A percentile compares a stretch with the other conserved stretches of the same genome.
These are phyloP conservation scores for Volvariella volvacea DNA, from an alignment of 1,284 basidiomycete genomes.

Conservation along the genomic window DNA sequence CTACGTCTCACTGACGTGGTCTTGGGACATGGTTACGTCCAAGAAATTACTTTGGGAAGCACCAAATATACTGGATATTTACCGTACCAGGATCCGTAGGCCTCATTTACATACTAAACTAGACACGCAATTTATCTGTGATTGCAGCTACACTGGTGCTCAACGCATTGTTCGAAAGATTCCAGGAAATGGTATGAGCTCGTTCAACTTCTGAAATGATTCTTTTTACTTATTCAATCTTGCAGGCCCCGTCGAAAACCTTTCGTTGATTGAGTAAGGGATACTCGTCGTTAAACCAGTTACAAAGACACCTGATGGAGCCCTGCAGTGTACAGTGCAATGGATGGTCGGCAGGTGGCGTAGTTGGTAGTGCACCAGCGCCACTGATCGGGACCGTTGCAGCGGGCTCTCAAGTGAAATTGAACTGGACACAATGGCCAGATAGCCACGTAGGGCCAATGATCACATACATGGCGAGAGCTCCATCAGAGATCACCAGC, in stretches of 20 bases:
- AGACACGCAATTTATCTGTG: neutral
- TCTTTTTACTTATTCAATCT: neutral
- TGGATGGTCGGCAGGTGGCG: slow-evolving; percentile 31
- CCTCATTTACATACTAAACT: neutral
- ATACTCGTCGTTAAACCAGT: neutral
- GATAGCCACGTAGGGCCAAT: slow-evolving; percentile 38
- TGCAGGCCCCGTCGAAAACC: slow-evolving; percentile 27
- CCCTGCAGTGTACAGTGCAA: slow-evolving; percentile 34
- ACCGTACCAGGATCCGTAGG: slow-evolving; percentile 17
- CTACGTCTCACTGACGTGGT: slow-evolving; percentile 15
- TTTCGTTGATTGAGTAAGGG: slow-evolving; percentile 28
- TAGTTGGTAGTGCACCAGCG: slow-evolving; percentile 35
- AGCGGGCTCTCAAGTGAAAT: slow-evolving; percentile 32
- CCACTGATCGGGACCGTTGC: slow-evolving; percentile 35
- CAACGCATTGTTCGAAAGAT: slow-evolving; percentile 40
- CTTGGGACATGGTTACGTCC: slow-evolving; percentile 23
- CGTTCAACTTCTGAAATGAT: neutral
- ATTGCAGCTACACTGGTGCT: slow-evolving; percentile 21
- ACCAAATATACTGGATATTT: slow-evolving; percentile 25
- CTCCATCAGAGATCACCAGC: slow-evolving; percentile 36
- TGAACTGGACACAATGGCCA: slow-evolving; percentile 49
- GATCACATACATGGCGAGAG: slow-evolving; percentile 43
- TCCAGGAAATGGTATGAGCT: slow-evolving; percentile 36
- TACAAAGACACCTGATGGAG: slow-evolving; percentile 12
- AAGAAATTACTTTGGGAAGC: slow-evolving; percentile 24